Base-by-base conservation (phyloP, 208 protist species). In the Trypanosoma grayi region DNA sequence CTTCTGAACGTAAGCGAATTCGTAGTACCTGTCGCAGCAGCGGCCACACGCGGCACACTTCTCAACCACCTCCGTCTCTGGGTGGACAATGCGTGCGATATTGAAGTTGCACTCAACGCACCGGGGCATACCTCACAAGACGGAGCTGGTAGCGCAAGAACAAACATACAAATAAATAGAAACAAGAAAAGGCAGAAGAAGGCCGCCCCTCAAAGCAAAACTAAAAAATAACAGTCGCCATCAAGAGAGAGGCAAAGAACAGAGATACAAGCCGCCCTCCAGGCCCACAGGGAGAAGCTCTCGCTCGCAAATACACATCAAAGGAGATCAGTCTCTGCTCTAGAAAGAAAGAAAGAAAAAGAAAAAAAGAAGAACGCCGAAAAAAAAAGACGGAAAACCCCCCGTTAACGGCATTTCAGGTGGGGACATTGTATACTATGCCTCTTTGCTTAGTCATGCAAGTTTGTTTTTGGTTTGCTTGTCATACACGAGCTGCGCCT, bases 81-180 rank as follows among this genome's bases (percentile, higher is more conserved):
- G 75, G 16, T 84, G 79, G 50, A 95, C 77, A 70, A 92, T 74
- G 31, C 74, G 63, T 18, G 37, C 55, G 22, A 88, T 68, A 45
- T 55, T 56, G 39, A 50, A 30, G 10, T 69, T 72, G 50, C 89
- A 95, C 58, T 95, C 81, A 31, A 92, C 80, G 54, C 89, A 95
- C 4, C 79, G 74, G 1, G 83, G 78, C 89, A 95, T 95, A 36
- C n/a, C n/a, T n/a, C n/a, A n/a, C n/a, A n/a, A n/a, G n/a, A n/a
- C n/a, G n/a, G n/a, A n/a, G n/a, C n/a, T n/a, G n/a, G n/a, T n/a
- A n/a, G n/a, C n/a, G n/a, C n/a, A n/a, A n/a, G n/a, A n/a, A n/a
- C n/a, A n/a, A n/a, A n/a, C n/a, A n/a, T n/a, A n/a, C n/a, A n/a
- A n/a, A n/a, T n/a, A n/a, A n/a, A n/a, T n/a, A n/a, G n/a, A n/a